Evolutionary conservation across 768 basidiomycete genomes (phyloP).

Genomic region (Termitomyces sp.): DNA sequence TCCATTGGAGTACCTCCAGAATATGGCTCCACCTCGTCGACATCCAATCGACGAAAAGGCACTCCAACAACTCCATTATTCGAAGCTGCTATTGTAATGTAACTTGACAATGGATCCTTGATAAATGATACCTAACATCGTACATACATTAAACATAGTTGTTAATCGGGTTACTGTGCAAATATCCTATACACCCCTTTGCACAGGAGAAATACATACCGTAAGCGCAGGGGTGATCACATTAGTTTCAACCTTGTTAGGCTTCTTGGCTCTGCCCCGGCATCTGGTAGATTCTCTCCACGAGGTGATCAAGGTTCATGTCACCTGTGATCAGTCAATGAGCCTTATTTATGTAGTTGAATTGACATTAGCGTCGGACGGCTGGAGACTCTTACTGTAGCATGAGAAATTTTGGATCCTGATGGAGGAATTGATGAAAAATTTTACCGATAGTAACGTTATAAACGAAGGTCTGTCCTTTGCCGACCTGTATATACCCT

Average conservation of each 20-base stretch:
- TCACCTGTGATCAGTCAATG: not conserved
- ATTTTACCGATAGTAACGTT: constrained; percentile 1
- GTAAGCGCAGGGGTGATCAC: not conserved
- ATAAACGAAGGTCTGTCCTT: not conserved
- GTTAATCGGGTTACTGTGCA: not conserved
- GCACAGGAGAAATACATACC: not conserved
- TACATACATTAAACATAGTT: not conserved
- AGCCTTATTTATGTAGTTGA: not conserved
- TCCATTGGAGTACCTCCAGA: constrained; percentile 65
- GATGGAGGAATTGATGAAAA: constrained; percentile 4
- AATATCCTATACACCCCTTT: not conserved
- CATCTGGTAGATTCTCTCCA: not conserved
- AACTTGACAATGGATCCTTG: not conserved
- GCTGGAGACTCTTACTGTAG: not conserved
- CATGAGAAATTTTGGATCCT: not conserved
- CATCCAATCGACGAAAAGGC: constrained; percentile 58
- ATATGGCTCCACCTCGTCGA: constrained; percentile 54
- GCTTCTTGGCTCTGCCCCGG: not conserved
- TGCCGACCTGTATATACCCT: not conserved
- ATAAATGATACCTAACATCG: not conserved
- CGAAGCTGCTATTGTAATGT: constrained; percentile 13
- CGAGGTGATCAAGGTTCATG: not conserved
- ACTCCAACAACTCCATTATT: constrained; percentile 31
- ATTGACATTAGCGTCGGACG: not conserved
- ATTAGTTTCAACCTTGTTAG: not conserved